Evolutionary conservation across 2,329 filamentous ascomycete genomes (phyloP), one percentile per base, ranked within the genome.

Genomic region (Trichoderma cornu-damae): DNA sequence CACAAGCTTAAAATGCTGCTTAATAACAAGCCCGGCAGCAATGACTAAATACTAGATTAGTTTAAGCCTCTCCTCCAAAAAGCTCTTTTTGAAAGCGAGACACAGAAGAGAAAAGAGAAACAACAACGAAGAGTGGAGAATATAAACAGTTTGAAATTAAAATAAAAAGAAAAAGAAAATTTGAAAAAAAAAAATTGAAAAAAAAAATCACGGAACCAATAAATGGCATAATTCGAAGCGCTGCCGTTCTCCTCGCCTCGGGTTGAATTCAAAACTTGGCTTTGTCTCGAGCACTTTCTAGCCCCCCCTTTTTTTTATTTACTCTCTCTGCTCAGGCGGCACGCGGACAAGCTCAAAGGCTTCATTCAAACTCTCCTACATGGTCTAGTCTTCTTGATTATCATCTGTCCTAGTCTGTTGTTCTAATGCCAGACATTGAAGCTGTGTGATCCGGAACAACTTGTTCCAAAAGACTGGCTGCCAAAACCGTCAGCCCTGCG

Each of bases 401-500:
- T 28, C 26, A n/a, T 32, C n/a, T 46, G 11, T 47, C 20, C 44
- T 32, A 20, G 44, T 38, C 42, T 38, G 35, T n/a, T 38, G 20
- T 40, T 5, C 24, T 22, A 28, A 20, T 34, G 22, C 30, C 34
- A 20, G 16, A 37, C 49, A 42, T 52, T 20, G 16, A 52, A 16
- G 26, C 37, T 18, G 12, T 20, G 28, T 28, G 24, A 32, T 34
- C 32, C 38, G 7, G 34, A 14, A 4, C 40, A 26, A 22, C 51
- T 26, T n/a, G n/a, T n/a, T 40, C 38, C 51, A 40, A 55, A 55
- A 46, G 24, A 47, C 16, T 46, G 38, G 51, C 51, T 20, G 42
- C 22, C 11, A 28, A 55, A n/a, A 55, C 35, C 16, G 51, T 55
- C 51, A 55, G 42, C 51, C 42, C 28, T 32, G 44, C 44, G 14